These are phyloP conservation scores for Glycine soja DNA, from an alignment of 306 rosid species.

Conservation along the genomic window DNA sequence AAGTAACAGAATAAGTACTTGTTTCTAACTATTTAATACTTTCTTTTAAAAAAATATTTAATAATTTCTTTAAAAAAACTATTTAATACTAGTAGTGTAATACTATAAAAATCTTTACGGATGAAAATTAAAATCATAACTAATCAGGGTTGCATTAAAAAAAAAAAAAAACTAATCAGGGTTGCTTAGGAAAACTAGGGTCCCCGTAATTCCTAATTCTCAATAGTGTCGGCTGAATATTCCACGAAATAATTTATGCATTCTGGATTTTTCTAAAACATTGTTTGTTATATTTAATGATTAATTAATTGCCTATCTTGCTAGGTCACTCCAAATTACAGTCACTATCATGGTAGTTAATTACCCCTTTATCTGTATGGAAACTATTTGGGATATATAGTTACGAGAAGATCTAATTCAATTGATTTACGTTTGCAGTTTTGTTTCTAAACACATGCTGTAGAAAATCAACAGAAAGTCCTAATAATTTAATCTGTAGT, in stretches of 20 bases:
- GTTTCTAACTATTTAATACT: too few species aligned
- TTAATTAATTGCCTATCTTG: neutral
- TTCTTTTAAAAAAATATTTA: too few species aligned
- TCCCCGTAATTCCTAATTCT: slow-evolving; percentile 11
- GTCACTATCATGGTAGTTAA: slow-evolving; percentile 33
- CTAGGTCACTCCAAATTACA: neutral
- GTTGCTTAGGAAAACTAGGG: neutral
- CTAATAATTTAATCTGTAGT: slow-evolving; percentile 4
- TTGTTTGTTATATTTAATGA: slow-evolving; percentile 2
- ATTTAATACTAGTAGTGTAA: too few species aligned
- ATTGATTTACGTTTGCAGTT: slow-evolving; percentile 1
- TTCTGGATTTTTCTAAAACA: neutral
- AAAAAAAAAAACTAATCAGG: too few species aligned
- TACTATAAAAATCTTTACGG: too few species aligned
- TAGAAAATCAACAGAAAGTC: neutral
- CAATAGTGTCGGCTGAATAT: slow-evolving; percentile 36
- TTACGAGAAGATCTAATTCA: neutral
- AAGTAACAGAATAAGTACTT: too few species aligned
- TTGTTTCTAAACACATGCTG: neutral
- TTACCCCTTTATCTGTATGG: neutral
- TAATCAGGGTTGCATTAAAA: neutral
- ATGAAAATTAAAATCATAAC: neutral
- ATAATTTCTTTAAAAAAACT: too few species aligned
- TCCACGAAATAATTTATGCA: neutral
- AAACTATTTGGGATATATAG: neutral